Evolutionary conservation across 2,329 filamentous ascomycete genomes (phyloP).

Genomic region (Microascus cirrosus): DNA sequence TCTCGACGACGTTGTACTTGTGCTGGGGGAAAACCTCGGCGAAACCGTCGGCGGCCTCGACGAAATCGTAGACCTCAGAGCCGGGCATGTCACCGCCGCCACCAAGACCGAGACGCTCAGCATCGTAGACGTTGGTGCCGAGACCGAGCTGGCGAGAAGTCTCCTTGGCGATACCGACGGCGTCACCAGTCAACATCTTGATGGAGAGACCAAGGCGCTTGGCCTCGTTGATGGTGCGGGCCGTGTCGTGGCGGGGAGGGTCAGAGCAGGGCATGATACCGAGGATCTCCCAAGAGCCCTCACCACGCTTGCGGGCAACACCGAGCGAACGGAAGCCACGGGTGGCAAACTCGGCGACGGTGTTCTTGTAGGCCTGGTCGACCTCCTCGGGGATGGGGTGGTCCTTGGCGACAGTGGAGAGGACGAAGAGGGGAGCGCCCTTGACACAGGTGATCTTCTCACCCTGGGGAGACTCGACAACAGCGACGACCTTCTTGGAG

Average conservation of each 20-base stretch:
- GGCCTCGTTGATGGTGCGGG: conserved; percentile 81
- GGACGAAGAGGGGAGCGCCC: conserved; percentile 77
- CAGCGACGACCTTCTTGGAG: conserved; percentile 80
- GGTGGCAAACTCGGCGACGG: conserved; percentile 81
- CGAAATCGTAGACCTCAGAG: conserved; percentile 90
- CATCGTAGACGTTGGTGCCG: conserved; percentile 88
- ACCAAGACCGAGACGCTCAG: conserved; percentile 81
- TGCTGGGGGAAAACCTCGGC: conserved; percentile 91
- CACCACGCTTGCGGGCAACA: conserved; percentile 80
- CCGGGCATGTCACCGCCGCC: conserved; percentile 88
- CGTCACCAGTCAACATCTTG: conserved; percentile 95
- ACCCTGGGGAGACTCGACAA: conserved; percentile 74
- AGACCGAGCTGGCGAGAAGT: conserved; percentile 85
- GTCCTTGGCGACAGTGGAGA: conserved; percentile 80
- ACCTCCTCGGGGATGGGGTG: conserved; percentile 66
- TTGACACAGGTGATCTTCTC: conserved; percentile 84
- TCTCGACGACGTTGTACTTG: conserved; percentile 91
- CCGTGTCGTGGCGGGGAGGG: conserved; percentile 82
- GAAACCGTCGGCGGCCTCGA: conserved; percentile 90
- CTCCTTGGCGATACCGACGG: conserved; percentile 85
- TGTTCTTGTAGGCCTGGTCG: conserved; percentile 81
- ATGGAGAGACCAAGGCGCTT: conserved; percentile 80
- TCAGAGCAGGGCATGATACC: conserved; percentile 93
- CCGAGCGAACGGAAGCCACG: conserved; percentile 91
- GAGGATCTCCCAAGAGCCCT: conserved; percentile 78